phyloP scores from a whole-genome alignment of 2,329 filamentous ascomycete genomes.

The Fusarium sp. region DNA sequence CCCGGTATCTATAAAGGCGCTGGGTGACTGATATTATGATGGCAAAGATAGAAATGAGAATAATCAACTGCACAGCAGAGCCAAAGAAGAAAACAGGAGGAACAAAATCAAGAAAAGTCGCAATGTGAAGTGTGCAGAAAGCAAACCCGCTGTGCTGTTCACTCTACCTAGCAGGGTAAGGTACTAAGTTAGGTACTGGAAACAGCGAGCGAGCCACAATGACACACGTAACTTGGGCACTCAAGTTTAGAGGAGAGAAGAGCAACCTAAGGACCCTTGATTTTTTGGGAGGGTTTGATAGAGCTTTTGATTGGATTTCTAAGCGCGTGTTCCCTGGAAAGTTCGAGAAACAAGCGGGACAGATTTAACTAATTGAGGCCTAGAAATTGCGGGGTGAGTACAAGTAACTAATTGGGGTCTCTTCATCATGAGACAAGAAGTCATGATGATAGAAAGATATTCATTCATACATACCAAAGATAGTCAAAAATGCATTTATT shows the following conservation, averaged over 20 bases:
- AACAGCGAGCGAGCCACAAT: not conserved
- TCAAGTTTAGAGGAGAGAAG: not conserved
- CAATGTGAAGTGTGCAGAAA: not conserved
- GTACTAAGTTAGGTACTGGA: no score
- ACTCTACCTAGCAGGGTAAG: no score
- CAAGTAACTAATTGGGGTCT: no score
- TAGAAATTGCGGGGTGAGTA: slow-evolving; percentile 26
- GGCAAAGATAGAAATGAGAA: not conserved
- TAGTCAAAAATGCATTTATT: not conserved
- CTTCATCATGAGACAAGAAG: slow-evolving; percentile 19
- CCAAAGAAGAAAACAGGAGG: not conserved
- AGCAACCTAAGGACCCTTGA: slow-evolving; percentile 13
- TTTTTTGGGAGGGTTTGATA: not conserved
- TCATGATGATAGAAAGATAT: slow-evolving; percentile 12
- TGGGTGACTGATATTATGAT: not conserved
- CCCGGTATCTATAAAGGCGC: not conserved
- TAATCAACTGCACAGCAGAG: not conserved
- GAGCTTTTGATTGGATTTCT: slow-evolving; percentile 43
- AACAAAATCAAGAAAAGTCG: not conserved
- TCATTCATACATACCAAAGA: not conserved
- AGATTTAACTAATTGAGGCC: no score
- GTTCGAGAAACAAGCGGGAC: slow-evolving; percentile 38
- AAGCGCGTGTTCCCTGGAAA: slow-evolving; percentile 41
- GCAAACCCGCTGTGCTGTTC: not conserved
- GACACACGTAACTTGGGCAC: not conserved